These are phyloP conservation scores for Margaritispora aquatica DNA, from an alignment of 495 filamentous ascomycete species.

Conservation along the genomic window DNA sequence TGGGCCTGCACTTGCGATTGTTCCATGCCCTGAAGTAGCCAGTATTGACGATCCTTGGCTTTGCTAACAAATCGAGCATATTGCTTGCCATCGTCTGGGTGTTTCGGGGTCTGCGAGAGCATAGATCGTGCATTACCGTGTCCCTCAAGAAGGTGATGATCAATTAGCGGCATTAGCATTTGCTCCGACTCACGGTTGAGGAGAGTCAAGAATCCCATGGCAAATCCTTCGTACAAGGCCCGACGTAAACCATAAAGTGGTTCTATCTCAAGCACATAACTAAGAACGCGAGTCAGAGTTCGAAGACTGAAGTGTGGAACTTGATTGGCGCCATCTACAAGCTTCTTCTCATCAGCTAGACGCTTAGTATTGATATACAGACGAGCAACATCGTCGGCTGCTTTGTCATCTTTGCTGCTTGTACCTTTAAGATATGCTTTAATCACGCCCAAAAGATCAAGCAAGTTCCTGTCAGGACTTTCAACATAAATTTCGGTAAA, in stretches of 20 bases:
- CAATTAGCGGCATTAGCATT: slow-evolving; percentile 71
- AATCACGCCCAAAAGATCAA: slow-evolving; percentile 78
- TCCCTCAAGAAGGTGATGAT: slow-evolving; percentile 68
- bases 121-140: slow-evolving; percentile 59
- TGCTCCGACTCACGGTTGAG: slow-evolving; percentile 72
- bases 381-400: slow-evolving; percentile 68
- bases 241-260: slow-evolving; percentile 82
- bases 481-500: slow-evolving; percentile 94
- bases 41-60: slow-evolving; percentile 69
- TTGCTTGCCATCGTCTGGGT: slow-evolving; percentile 64
- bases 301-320: slow-evolving; percentile 93
- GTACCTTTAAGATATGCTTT: slow-evolving; percentile 74
- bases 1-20: slow-evolving; percentile 65
- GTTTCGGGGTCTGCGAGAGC: slow-evolving; percentile 65
- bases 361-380: slow-evolving; percentile 84
- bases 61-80: slow-evolving; percentile 73
- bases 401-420: slow-evolving; percentile 55
- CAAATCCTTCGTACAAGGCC: slow-evolving; percentile 90
- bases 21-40: slow-evolving; percentile 71
- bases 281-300: slow-evolving; percentile 84
- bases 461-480: slow-evolving; percentile 76
- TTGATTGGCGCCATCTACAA: slow-evolving; percentile 91
- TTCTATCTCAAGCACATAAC: slow-evolving; percentile 77
- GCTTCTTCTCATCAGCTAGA: slow-evolving; percentile 68
- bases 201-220: slow-evolving; percentile 94